Evolutionary conservation across 306 rosid genomes (phyloP), one percentile per base, ranked within the genome.

Genomic region (Quercus parvula): DNA sequence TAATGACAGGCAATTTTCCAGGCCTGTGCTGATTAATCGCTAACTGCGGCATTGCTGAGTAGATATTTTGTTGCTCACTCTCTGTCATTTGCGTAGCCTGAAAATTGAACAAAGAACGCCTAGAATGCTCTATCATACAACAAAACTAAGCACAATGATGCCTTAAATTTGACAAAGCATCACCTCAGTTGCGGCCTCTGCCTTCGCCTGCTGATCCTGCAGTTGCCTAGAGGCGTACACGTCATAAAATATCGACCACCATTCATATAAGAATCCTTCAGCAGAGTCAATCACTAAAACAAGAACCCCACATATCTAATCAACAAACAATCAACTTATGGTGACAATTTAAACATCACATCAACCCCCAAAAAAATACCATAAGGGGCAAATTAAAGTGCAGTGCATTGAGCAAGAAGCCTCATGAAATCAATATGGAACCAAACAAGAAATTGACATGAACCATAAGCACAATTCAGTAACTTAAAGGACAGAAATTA

Each of bases 181-280:
- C 59, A 81, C 86, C 90, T 82, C 15, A 75, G 30, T 38, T 69
- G 75, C 69, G 77, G 83, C 79, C 22, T 62, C 85, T 71, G 78
- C 75, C 46, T 61, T 59, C 28, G 66, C 71, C 74, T 51, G 76
- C 56, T 75, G 78, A 54, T 19, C 10, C 73, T 56, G 58, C 28
- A 30, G 14, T 52, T 59, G 58, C 61, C 68, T 68, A 3, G 77
- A 17, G 58, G 12, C 3, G 75, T 25, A 84, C 17, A 56, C 13
- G 1, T 82, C 88, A 52, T 35, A 85, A 84, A 92, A 87, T 49
- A 81, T 1, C 44, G 86, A 80, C 92, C 92, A 92, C 97, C 94
- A 92, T 49, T 89, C 94, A 56, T 77, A 70, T 27, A 90, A 67
- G 79, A 89, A 81, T 33, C 92, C 92, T 2, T 84, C 85, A 0